Conservation (phyloP, 139 green algal species). For the Axilococcus clingmanii region DNA sequence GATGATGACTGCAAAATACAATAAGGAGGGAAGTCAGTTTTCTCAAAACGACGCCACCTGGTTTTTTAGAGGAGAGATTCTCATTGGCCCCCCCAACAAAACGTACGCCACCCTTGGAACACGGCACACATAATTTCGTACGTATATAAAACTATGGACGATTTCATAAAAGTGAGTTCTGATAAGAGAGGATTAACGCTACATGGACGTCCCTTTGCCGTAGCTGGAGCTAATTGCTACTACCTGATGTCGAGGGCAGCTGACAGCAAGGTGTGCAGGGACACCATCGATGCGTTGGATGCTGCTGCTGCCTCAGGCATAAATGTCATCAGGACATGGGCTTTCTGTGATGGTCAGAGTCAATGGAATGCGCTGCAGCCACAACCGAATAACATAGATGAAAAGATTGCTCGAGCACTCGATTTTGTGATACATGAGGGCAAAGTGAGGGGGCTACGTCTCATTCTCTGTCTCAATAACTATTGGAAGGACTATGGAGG, state of each 20-base stretch:
- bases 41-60: too few species aligned
- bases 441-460: conserved; percentile 17
- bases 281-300: conserved; percentile 30
- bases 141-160: too few species aligned
- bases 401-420: conserved; percentile 32
- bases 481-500: conserved; percentile 69
- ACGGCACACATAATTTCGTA: too few species aligned
- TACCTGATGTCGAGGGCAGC: conserved; percentile 53
- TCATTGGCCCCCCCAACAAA: too few species aligned
- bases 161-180: conserved; percentile 25
- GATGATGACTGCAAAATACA: conserved; percentile 36
- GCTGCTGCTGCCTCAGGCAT: conserved; percentile 17
- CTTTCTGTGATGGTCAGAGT: conserved; percentile 44
- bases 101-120: too few species aligned
- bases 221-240: conserved; percentile 60
- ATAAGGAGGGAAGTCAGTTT: too few species aligned
- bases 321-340: conserved; percentile 36
- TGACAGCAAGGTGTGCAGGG: conserved; percentile 1
- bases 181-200: conserved; percentile 19
- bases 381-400: conserved; percentile 24
- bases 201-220: conserved; percentile 28
- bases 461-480: conserved; percentile 63
- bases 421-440: conserved; percentile 55
- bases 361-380: conserved; percentile 62
- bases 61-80: too few species aligned